A percentile compares a stretch with the other conserved stretches of the same genome.
These are phyloP conservation scores for Chlamydomonas incerta DNA, from an alignment of 139 green algal genomes.

Conservation along the genomic window DNA sequence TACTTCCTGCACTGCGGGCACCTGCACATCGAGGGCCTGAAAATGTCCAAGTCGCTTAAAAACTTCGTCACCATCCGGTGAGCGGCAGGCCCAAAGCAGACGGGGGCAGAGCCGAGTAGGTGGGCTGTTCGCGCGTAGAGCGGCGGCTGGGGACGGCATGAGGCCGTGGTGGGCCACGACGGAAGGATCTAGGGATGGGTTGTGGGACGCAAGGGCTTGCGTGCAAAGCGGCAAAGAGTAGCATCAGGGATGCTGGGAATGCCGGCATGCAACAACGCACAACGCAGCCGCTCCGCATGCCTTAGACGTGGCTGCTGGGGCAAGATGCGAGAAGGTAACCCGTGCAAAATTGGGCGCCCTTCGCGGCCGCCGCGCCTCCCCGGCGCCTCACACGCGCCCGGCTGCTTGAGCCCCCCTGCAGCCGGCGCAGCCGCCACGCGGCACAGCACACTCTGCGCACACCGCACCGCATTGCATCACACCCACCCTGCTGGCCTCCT, in stretches of 20 bases:
- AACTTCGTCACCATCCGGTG: slow-evolving; percentile 99
- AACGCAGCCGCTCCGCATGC: slow-evolving; percentile 32
- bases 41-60: slow-evolving; percentile 99
- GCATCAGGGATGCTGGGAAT: not conserved
- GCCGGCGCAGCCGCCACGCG: not conserved
- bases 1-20: slow-evolving; percentile 98
- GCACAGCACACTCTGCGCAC: not conserved
- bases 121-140: no score
- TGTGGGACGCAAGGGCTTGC: not conserved
- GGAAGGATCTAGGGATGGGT: no score
- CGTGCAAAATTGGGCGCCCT: not conserved
- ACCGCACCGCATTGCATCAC: not conserved
- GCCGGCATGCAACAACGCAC: not conserved
- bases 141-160: no score
- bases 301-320: slow-evolving; percentile 41
- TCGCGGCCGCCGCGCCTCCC: not conserved
- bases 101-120: no score
- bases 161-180: no score
- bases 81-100: no score
- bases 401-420: no score
- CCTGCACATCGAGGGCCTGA: slow-evolving; percentile 96
- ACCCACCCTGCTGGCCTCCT: not conserved
- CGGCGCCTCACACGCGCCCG: not conserved
- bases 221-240: not conserved
- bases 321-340: slow-evolving; percentile 38